phyloP scores from a whole-genome alignment of 2,329 filamentous ascomycete genomes.

The Penicillium sp. region DNA sequence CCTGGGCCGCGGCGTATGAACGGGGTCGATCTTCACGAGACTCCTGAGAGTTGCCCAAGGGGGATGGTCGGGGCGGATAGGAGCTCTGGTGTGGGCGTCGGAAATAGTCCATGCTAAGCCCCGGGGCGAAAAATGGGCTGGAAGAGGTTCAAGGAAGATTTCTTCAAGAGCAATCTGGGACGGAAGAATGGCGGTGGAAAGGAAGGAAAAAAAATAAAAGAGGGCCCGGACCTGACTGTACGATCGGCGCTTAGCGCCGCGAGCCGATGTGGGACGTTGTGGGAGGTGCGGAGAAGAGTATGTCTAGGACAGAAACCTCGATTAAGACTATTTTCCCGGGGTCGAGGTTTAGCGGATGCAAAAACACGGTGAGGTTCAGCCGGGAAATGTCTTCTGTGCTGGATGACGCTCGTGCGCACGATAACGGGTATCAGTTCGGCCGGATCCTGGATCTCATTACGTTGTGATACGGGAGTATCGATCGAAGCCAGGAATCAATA shows the following conservation, averaged over 20 bases:
- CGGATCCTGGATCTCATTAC: neutral
- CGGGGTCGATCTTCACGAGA: slow-evolving; percentile 28
- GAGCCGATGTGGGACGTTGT: slow-evolving; percentile 13
- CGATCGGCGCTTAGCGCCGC: slow-evolving; percentile 24
- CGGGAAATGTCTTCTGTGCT: neutral
- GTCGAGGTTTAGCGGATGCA: neutral
- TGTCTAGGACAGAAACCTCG: neutral
- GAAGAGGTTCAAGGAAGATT: neutral
- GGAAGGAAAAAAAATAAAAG: slow-evolving; percentile 3
- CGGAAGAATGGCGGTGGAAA: neutral
- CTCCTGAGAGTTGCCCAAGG: slow-evolving; percentile 31
- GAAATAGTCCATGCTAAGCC: slow-evolving; percentile 26
- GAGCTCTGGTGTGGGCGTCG: slow-evolving; percentile 26
- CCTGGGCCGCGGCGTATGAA: slow-evolving; percentile 19
- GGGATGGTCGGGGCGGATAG: slow-evolving; percentile 33
- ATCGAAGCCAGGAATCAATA: neutral
- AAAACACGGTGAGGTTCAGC: neutral
- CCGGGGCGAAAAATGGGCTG: neutral
- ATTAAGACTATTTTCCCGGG: neutral
- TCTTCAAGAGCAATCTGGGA: neutral
- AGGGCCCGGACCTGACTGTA: slow-evolving; percentile 9
- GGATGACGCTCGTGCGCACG: neutral
- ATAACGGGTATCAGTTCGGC: neutral
- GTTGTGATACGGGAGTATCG: neutral
- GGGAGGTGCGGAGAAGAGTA: neutral